These are phyloP conservation scores for Ilex asprella DNA, from an alignment of 257 asterid species.

Conservation along the genomic window DNA sequence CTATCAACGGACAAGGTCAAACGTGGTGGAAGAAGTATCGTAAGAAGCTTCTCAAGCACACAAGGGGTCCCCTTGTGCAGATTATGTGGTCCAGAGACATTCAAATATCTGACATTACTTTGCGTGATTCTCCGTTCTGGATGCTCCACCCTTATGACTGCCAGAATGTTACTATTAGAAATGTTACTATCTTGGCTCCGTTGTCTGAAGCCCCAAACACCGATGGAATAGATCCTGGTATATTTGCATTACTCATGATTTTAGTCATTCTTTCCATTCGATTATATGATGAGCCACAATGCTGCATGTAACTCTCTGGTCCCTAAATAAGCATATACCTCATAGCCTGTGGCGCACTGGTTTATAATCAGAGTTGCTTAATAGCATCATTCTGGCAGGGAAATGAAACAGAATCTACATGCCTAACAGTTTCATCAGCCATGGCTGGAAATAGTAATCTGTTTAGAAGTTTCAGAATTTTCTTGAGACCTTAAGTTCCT, in stretches of 20 bases:
- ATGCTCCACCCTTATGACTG: constrained; percentile 91
- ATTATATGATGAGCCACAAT: no score
- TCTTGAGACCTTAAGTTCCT: no score
- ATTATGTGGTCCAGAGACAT: constrained; percentile 93
- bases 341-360: no score
- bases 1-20: constrained; percentile 85
- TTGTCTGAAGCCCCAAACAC: constrained; percentile 83
- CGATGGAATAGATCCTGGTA: constrained; percentile 96
- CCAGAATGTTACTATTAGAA: constrained; percentile 64
- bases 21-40: constrained; percentile 81
- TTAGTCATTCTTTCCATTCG: not conserved
- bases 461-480: no score
- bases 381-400: no score
- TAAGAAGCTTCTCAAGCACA: constrained; percentile 54
- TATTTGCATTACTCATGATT: constrained; percentile 11
- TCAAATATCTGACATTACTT: constrained; percentile 62
- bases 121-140: constrained; percentile 93
- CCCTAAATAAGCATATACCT: no score
- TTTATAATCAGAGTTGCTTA: no score
- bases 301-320: no score
- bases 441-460: no score
- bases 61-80: constrained; percentile 93
- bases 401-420: no score
- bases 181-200: constrained; percentile 85
- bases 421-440: no score